Evolutionary conservation across 768 basidiomycete genomes (phyloP).

Genomic region (Xerocomus potaroensis): DNA sequence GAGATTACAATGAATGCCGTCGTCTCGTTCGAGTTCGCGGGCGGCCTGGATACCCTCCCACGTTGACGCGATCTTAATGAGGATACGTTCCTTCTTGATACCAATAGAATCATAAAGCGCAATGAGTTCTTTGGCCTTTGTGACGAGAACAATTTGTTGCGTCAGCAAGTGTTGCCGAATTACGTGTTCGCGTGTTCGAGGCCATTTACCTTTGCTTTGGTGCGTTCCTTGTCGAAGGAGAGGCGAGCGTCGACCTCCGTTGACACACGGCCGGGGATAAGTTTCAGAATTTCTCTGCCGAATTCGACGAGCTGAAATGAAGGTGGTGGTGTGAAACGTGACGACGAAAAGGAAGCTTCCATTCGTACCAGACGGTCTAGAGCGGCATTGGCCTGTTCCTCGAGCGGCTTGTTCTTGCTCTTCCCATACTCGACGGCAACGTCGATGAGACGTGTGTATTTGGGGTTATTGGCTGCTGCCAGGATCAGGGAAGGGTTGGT

Average conservation of each 20-base stretch:
- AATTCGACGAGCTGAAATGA: constrained; percentile 85
- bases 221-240: constrained; percentile 92
- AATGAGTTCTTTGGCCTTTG: constrained; percentile 79
- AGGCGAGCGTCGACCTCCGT: constrained; percentile 98
- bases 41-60: constrained; percentile 99
- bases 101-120: constrained; percentile 93
- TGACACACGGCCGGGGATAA: constrained; percentile 98
- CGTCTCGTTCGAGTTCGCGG: constrained; percentile 87
- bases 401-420: constrained; percentile 72
- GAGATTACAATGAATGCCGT: constrained; percentile 97
- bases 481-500: constrained; percentile 97
- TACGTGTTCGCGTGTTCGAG: constrained; percentile 19
- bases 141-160: constrained; percentile 6
- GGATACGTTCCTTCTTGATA: constrained; percentile 86
- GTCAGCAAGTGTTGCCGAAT: constrained; percentile 15
- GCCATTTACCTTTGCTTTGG: constrained; percentile 71
- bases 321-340: constrained; percentile 12
- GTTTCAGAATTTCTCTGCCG: constrained; percentile 89
- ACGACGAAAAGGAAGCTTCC: constrained; percentile 10
- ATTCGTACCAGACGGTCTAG: constrained; percentile 80
- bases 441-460: constrained; percentile 80
- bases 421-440: constrained; percentile 72
- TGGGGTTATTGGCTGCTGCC: constrained; percentile 85
- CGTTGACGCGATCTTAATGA: constrained; percentile 99
- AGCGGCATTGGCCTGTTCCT: constrained; percentile 73